phyloP scores from a whole-genome alignment of 108 stramenopile species.

The Fragilariopsis cylindrus region DNA sequence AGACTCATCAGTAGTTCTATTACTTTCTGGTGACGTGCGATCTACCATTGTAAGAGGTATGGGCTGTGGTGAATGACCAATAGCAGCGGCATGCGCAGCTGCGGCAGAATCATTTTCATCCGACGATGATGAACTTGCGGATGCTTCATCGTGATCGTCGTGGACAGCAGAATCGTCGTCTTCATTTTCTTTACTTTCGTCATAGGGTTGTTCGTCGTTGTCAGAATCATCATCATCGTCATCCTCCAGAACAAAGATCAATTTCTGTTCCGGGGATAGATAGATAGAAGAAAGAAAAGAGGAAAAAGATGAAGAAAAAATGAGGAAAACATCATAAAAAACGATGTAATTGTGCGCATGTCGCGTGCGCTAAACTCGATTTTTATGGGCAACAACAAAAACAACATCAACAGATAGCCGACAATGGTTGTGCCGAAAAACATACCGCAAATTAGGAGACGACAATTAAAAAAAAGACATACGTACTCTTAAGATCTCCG shows the following conservation, averaged over 20 bases:
- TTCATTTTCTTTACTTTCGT: constrained; percentile 26
- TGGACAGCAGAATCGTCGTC: constrained; percentile 22
- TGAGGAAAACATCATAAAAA: not conserved
- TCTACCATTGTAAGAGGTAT: constrained; percentile 7
- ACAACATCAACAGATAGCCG: no score
- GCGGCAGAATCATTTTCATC: constrained; percentile 70
- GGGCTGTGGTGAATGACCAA: constrained; percentile 66
- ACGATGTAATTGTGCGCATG: not conserved
- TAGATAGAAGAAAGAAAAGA: not conserved
- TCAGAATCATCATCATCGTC: constrained; percentile 32
- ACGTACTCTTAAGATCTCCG: constrained; percentile 63
- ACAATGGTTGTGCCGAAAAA: no score
- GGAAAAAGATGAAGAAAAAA: constrained; percentile 6
- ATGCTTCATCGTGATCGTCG: not conserved
- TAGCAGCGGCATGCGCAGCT: constrained; percentile 74
- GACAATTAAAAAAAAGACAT: no score
- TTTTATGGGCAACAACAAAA: no score
- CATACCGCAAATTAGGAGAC: no score
- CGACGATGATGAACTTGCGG: constrained; percentile 43
- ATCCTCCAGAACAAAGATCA: constrained; percentile 43
- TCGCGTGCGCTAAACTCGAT: not conserved
- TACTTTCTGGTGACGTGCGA: constrained; percentile 2
- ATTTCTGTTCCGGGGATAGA: constrained; percentile 19
- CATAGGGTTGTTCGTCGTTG: constrained; percentile 16
- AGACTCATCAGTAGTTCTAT: constrained; percentile 18